Evolutionary conservation across 805 yeast genomes (phyloP).

Genomic region (Suhomyces vadensis): DNA sequence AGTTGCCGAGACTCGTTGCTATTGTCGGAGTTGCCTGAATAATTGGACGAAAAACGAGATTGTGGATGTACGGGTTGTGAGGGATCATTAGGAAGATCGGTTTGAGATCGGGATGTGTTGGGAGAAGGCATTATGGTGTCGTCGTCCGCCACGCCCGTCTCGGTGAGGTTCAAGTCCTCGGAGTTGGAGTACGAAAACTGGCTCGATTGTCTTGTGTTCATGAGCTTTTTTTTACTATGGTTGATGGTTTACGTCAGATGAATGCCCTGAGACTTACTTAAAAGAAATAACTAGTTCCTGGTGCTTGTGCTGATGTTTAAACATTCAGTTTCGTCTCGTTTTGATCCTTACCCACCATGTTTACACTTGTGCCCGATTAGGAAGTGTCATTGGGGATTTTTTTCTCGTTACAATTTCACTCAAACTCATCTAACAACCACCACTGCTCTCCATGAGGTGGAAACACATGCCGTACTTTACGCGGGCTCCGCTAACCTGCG

Average conservation of each 20-base stretch:
- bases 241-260: too few species aligned
- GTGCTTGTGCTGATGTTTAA: too few species aligned
- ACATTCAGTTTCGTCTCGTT: not conserved
- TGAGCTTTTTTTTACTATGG: not conserved
- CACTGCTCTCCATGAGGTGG: not conserved
- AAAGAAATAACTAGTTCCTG: too few species aligned
- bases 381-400: conserved; percentile 13
- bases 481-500: conserved; percentile 27
- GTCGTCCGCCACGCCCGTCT: conserved; percentile 1
- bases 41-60: not conserved
- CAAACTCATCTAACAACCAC: not conserved
- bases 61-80: not conserved
- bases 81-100: not conserved
- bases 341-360: not conserved
- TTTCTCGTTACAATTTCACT: not conserved
- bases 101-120: not conserved
- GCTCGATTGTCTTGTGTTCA: not conserved
- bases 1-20: not conserved
- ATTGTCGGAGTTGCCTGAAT: not conserved
- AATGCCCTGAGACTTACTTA: too few species aligned
- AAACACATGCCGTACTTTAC: conserved; percentile 13
- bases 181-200: not conserved
- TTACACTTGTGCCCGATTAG: conserved; percentile 9
- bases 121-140: not conserved
- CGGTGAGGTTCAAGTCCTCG: not conserved